Evolutionary conservation across 495 filamentous ascomycete genomes (phyloP).

Genomic region (Penicillium egyptiacum): DNA sequence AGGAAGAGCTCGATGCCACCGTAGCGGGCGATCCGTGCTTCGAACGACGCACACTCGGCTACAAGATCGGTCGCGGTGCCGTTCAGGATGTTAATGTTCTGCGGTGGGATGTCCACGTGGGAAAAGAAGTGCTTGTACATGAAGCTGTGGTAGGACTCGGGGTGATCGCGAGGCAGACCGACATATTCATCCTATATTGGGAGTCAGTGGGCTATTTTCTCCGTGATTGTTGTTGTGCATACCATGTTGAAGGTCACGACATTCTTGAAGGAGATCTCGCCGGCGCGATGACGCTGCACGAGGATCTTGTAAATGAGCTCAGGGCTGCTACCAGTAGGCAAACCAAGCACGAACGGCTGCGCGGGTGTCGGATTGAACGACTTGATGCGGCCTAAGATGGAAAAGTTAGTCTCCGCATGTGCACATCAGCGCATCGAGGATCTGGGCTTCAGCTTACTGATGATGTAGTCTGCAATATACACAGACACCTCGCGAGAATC

Average conservation of each 20-base stretch:
- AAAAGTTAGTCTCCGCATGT: slow-evolving; percentile 5
- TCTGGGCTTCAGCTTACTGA: slow-evolving; percentile 49
- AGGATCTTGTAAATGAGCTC: slow-evolving; percentile 75
- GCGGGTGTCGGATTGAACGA: slow-evolving; percentile 65
- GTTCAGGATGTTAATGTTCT: slow-evolving; percentile 83
- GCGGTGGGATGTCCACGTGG: slow-evolving; percentile 76
- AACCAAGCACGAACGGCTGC: slow-evolving; percentile 77
- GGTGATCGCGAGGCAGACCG: slow-evolving; percentile 75
- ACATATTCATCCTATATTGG: slow-evolving; percentile 76
- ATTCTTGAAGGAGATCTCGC: slow-evolving; percentile 81
- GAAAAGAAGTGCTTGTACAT: slow-evolving; percentile 93
- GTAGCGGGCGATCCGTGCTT: slow-evolving; percentile 69
- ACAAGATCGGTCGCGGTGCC: slow-evolving; percentile 75
- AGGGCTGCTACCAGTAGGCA: slow-evolving; percentile 80
- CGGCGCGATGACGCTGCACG: slow-evolving; percentile 71
- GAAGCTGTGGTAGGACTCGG: slow-evolving; percentile 83
- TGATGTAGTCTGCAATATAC: slow-evolving; percentile 83
- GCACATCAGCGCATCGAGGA: not conserved
- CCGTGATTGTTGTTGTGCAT: slow-evolving; percentile 24
- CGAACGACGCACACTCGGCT: slow-evolving; percentile 75
- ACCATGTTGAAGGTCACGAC: slow-evolving; percentile 94
- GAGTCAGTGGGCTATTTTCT: not conserved
- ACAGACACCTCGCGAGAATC: slow-evolving; percentile 62
- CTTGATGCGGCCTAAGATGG: slow-evolving; percentile 61
- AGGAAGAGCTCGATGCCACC: slow-evolving; percentile 87